A percentile compares a stretch with the other conserved stretches of the same genome.
These are phyloP conservation scores for Lasiosphaeria miniovina DNA, from an alignment of 495 filamentous ascomycete species.

Conservation along the genomic window DNA sequence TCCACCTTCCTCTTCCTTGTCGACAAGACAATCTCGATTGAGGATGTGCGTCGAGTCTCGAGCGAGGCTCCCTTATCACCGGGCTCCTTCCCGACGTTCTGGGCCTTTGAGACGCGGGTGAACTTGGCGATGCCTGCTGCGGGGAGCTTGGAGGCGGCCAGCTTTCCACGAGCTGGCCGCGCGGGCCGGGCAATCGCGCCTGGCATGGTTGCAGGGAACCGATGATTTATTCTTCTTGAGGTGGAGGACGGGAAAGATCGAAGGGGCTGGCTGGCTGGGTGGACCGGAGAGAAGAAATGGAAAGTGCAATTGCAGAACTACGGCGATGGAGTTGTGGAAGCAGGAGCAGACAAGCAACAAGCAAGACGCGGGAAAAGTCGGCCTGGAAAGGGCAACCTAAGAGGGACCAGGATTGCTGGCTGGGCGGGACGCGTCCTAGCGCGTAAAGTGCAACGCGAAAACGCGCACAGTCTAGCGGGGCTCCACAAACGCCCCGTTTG, in stretches of 20 bases:
- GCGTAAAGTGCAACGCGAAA: constrained; percentile 23
- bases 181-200: constrained; percentile 26
- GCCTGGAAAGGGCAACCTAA: neutral
- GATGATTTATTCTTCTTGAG: neutral
- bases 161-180: constrained; percentile 27
- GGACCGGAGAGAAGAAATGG: neutral
- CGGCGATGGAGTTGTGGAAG: constrained; percentile 2
- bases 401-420: constrained; percentile 5
- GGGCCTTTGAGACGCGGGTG: constrained; percentile 40
- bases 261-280: neutral
- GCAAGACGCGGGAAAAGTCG: constrained; percentile 5
- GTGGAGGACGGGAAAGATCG: neutral
- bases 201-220: constrained; percentile 25
- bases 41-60: constrained; percentile 19
- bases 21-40: constrained; percentile 32
- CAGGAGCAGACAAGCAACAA: neutral
- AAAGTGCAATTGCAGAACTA: neutral
- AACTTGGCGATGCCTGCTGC: constrained; percentile 33
- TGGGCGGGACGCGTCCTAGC: constrained; percentile 11
- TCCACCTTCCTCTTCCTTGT: constrained; percentile 31
- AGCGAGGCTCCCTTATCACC: constrained; percentile 15
- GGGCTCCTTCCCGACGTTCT: constrained; percentile 31
- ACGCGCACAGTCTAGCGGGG: constrained; percentile 1
- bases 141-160: constrained; percentile 17
- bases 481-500: neutral